A percentile compares a stretch with the other conserved stretches of the same genome.
These are phyloP conservation scores for Aureococcus anophagefferens DNA, from an alignment of 108 stramenopile species.

Conservation along the genomic window DNA sequence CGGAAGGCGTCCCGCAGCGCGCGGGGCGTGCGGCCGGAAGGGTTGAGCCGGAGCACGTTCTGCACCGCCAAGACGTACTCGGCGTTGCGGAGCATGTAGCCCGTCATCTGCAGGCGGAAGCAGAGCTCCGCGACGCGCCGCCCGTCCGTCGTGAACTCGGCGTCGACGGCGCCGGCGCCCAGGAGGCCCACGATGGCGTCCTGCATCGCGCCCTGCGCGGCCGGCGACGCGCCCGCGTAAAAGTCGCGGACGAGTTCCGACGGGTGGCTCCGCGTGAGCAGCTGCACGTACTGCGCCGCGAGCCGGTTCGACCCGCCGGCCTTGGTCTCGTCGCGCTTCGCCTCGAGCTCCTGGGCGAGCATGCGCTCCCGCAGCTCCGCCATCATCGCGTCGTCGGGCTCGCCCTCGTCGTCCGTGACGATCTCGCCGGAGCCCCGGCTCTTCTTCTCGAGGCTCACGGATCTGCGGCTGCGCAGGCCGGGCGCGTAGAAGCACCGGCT, in stretches of 20 bases:
- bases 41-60: slow-evolving; percentile 1
- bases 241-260: neutral
- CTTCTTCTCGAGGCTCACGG: no score
- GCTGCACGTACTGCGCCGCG: neutral
- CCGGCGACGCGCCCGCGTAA: neutral
- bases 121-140: slow-evolving; percentile 32
- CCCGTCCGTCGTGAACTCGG: neutral
- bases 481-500: no score
- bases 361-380: neutral
- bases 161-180: neutral
- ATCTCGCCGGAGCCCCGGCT: no score
- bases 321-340: neutral
- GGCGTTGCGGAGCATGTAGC: slow-evolving; percentile 79
- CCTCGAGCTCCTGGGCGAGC: neutral
- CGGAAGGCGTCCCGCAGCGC: slow-evolving; percentile 52
- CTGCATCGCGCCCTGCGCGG: neutral
- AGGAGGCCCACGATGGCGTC: neutral
- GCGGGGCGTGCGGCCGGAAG: neutral
- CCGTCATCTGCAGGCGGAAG: slow-evolving; percentile 80
- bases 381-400: neutral
- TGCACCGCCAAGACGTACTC: slow-evolving; percentile 78
- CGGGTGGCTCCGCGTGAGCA: neutral
- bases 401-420: no score
- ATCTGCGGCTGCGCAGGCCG: no score
- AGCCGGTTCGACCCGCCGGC: neutral